These are phyloP conservation scores for Hebeloma cylindrosporum DNA, from an alignment of 768 basidiomycete species.

Conservation along the genomic window DNA sequence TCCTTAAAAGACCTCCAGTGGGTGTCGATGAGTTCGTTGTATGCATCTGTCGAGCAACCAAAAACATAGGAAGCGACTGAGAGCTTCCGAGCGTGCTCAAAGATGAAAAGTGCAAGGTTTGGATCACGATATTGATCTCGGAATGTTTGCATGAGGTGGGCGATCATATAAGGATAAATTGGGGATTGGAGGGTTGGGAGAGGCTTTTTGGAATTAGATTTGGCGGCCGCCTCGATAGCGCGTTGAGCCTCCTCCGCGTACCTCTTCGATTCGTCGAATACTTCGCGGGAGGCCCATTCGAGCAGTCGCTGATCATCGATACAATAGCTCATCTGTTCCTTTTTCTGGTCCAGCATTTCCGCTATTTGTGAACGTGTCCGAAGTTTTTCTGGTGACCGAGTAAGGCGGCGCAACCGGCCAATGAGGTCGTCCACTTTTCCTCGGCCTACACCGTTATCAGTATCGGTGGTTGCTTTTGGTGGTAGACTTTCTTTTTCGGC, in stretches of 20 bases:
- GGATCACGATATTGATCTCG: constrained; percentile 80
- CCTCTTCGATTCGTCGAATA: constrained; percentile 60
- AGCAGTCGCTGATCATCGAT: constrained; percentile 68
- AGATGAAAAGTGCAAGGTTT: constrained; percentile 78
- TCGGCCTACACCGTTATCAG: constrained; percentile 9
- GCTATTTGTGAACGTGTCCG: constrained; percentile 28
- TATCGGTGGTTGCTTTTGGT: not conserved
- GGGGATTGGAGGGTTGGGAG: constrained; percentile 53
- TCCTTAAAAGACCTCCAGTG: constrained; percentile 86
- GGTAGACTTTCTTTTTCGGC: constrained; percentile 17
- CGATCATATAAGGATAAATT: constrained; percentile 74
- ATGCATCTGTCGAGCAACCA: constrained; percentile 85
- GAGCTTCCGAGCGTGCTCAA: constrained; percentile 72
- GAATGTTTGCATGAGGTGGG: constrained; percentile 74
- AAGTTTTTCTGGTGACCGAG: constrained; percentile 56
- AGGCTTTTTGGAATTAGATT: constrained; percentile 22
- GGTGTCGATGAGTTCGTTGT: constrained; percentile 87
- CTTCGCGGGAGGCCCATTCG: constrained; percentile 67
- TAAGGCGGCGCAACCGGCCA: constrained; percentile 51
- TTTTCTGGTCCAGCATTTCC: constrained; percentile 55
- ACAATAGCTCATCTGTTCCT: constrained; percentile 72
- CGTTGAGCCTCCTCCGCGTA: constrained; percentile 49
- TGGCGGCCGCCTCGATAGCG: constrained; percentile 31
- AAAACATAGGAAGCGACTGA: constrained; percentile 83
- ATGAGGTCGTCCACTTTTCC: constrained; percentile 50